Evolutionary conservation across 2,329 filamentous ascomycete genomes (phyloP), one percentile per base, ranked within the genome.

Genomic region (Juglanconis oblonga): DNA sequence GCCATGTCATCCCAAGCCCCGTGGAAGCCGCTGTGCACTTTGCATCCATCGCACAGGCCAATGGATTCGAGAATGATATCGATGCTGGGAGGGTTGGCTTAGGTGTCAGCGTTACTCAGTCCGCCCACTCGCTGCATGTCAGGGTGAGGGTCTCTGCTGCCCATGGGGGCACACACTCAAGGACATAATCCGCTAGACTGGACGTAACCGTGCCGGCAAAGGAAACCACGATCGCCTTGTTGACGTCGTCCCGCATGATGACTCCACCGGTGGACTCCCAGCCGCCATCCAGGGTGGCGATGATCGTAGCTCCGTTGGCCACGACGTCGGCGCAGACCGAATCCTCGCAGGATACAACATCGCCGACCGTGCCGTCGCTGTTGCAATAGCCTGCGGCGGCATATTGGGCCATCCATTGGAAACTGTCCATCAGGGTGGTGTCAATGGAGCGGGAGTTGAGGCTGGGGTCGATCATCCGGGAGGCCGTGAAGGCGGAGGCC

Each of bases 21-120:
- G 3, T 63, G 57, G 52, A 71, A 72, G 2, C 71, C 70, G 11
- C 51, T 51, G 52, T 72, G 71, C 7, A 70, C 61, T 31, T 64
- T 60, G 54, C 67, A 69, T 7, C 59, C 57, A 7, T 35, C n/a
- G 64, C 74, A 77, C 55, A 73, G 70, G 3, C 70, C 71, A 58
- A 76, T 70, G 35, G 57, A 17, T 48, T 68, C 55, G 64, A 75
- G 68, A 7, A 69, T 50, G 65, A 83, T 78, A 48, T 74, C 62
- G 51, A 81, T 40, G 5, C 49, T 65, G 52, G 4, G 24, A 45
- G 14, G 14, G 17, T 24, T 24, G 17, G 17, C 17, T 24, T 2
- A 24, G 17, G 17, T 24, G 17, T 24, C 17, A 24, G 17, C 17
- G 17, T 24, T 24, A 24, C 17, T 24, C 17, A 24, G 17, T 24